These are phyloP conservation scores for Sugiyamaella marilandica DNA, from an alignment of 805 yeast genomes.

Conservation along the genomic window DNA sequence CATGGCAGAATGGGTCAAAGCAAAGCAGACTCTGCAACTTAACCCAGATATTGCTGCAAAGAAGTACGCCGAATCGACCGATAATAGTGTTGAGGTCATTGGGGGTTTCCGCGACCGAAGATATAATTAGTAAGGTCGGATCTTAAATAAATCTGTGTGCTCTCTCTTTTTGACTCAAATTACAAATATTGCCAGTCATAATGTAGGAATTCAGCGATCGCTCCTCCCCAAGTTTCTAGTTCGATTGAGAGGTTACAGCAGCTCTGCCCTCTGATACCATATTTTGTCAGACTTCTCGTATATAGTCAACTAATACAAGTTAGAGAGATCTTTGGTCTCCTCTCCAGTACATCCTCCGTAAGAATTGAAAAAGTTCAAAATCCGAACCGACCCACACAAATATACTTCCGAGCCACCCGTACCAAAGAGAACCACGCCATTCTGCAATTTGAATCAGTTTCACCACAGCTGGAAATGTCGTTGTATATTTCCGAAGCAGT, in stretches of 20 bases:
- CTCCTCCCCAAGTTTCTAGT: constrained; percentile 10
- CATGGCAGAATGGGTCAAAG: constrained; percentile 8
- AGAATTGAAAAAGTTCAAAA: constrained; percentile 11
- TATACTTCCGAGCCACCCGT: constrained; percentile 1
- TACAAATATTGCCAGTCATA: no score
- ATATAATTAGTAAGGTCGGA: constrained; percentile 3
- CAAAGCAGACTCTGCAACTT: constrained; percentile 5
- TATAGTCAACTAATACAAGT: background rate
- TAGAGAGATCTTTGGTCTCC: background rate
- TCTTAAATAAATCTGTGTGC: no score
- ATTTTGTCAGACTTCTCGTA: background rate
- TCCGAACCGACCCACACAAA: constrained; percentile 8
- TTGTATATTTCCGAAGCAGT: background rate
- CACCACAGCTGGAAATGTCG: constrained; percentile 7
- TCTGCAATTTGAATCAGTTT: constrained; percentile 6
- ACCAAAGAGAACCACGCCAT: constrained; percentile 10
- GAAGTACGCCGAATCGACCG: background rate
- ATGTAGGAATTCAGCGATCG: constrained; percentile 3
- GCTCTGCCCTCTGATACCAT: background rate
- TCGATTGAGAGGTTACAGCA: background rate
- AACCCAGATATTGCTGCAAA: constrained; percentile 3
- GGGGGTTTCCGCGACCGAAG: constrained; percentile 2
- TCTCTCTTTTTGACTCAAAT: no score
- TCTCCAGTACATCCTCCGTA: constrained; percentile 1
- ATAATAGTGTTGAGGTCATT: constrained; percentile 1